A percentile compares a stretch with the other conserved stretches of the same genome.
phyloP scores from a whole-genome alignment of 768 basidiomycete species.

The Agaricus blazei region DNA sequence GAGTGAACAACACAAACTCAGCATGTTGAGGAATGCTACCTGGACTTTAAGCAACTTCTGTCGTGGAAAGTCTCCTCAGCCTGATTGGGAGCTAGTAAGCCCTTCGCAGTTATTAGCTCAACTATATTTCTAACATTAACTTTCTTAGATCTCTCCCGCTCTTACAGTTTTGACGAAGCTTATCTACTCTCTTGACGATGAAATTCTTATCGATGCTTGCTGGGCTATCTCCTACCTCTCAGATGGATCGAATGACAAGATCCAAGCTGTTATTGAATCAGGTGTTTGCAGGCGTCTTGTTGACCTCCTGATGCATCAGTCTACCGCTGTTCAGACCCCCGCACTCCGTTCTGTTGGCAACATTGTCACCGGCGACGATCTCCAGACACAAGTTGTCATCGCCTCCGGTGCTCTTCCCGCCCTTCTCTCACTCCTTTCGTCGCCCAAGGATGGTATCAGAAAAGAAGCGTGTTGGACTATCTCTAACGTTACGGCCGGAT shows the following conservation, averaged over 20 bases:
- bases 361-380: constrained; percentile 98
- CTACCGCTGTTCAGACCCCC: constrained; percentile 95
- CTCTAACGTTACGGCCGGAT: constrained; percentile 96
- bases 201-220: constrained; percentile 98
- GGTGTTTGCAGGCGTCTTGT: constrained; percentile 97
- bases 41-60: constrained; percentile 99
- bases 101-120: not conserved
- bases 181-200: constrained; percentile 98
- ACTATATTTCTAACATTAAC: constrained; percentile 13
- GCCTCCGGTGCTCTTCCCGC: constrained; percentile 96
- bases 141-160: constrained; percentile 88
- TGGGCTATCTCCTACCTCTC: constrained; percentile 99
- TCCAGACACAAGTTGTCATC: constrained; percentile 98
- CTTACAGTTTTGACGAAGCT: constrained; percentile 95
- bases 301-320: constrained; percentile 92
- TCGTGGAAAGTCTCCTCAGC: constrained; percentile 95
- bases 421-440: constrained; percentile 86
- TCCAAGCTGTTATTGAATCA: constrained; percentile 98
- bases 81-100: constrained; percentile 92
- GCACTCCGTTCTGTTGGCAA: constrained; percentile 98
- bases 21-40: constrained; percentile 97
- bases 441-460: constrained; percentile 97
- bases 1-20: constrained; percentile 97
- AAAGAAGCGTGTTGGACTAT: constrained; percentile 99
- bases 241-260: constrained; percentile 98